Conservation (phyloP, 208 protist genomes). For the Leishmania lainsoni region DNA sequence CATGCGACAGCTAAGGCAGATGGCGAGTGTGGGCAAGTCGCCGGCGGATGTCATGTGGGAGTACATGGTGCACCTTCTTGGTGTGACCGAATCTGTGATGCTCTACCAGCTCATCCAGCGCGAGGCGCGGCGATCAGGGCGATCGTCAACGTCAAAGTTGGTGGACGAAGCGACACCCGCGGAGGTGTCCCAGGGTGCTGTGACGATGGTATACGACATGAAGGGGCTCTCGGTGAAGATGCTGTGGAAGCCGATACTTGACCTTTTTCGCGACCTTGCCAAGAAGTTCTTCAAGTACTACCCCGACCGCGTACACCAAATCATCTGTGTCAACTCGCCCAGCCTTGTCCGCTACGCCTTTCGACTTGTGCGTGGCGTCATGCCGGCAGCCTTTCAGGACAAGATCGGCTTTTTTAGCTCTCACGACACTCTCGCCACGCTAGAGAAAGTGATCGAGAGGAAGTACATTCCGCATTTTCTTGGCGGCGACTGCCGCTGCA, state of each 20-base stretch:
- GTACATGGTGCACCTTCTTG: conserved; percentile 45
- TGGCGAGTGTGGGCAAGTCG: conserved; percentile 35
- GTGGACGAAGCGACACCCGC: background rate
- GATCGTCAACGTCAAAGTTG: no score
- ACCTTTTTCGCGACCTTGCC: conserved; percentile 33
- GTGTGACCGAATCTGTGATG: conserved; percentile 43
- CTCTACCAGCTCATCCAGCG: conserved; percentile 38
- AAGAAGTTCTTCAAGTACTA: conserved; percentile 47
- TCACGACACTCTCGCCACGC: conserved; percentile 24
- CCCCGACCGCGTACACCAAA: conserved; percentile 52
- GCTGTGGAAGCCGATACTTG: conserved; percentile 35
- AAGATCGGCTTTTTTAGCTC: conserved; percentile 53
- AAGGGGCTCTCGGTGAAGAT: conserved; percentile 41
- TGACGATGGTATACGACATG: conserved; percentile 37
- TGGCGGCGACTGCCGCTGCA: conserved; percentile 43
- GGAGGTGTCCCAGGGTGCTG: conserved; percentile 21
- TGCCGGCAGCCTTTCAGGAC: conserved; percentile 27
- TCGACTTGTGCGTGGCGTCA: conserved; percentile 18
- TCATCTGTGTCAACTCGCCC: conserved; percentile 59
- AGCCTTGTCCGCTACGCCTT: conserved; percentile 33
- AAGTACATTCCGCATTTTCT: conserved; percentile 47
- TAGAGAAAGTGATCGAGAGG: conserved; percentile 39
- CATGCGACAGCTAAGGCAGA: conserved; percentile 32
- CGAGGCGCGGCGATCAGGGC: conserved; percentile 1
- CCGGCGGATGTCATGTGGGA: conserved; percentile 43